phyloP scores from a whole-genome alignment of 306 rosid species.

The Prunus kanzakura region DNA sequence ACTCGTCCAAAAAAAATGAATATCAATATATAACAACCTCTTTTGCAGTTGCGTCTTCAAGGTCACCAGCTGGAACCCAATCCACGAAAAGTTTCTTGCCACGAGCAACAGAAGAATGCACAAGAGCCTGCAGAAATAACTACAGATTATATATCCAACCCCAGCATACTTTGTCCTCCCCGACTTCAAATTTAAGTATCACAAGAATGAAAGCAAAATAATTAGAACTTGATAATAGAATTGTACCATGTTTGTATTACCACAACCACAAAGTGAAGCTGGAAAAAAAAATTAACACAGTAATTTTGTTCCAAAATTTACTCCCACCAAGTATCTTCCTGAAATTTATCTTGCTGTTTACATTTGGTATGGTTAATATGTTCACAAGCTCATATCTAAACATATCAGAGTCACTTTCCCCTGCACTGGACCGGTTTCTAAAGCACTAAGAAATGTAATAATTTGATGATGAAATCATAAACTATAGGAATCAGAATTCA shows the following conservation, averaged over 20 bases:
- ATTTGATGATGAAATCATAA: too few species aligned
- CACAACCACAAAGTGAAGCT: too few species aligned
- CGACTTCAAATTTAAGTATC: neutral
- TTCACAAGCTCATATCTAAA: neutral
- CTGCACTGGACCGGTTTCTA: neutral
- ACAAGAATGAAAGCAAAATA: neutral
- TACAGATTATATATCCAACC: neutral
- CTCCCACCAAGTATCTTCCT: too few species aligned
- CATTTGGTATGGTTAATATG: neutral
- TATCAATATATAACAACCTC: constrained; percentile 29
- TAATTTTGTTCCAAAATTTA: too few species aligned
- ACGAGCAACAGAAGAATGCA: constrained; percentile 42
- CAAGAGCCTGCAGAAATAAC: constrained; percentile 39
- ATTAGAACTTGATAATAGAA: neutral
- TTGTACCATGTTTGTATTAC: too few species aligned
- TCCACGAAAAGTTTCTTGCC: constrained; percentile 40
- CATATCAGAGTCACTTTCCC: neutral
- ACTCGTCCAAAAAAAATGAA: neutral
- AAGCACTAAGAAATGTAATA: neutral
- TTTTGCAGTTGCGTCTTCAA: constrained; percentile 37
- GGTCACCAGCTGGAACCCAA: constrained; percentile 47
- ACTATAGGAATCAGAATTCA: neutral
- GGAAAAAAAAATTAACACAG: too few species aligned
- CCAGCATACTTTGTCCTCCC: neutral
- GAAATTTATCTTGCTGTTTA: too few species aligned